Conservation (phyloP, 129 eudicot genomes). For the Smallanthus sonchifolius region DNA sequence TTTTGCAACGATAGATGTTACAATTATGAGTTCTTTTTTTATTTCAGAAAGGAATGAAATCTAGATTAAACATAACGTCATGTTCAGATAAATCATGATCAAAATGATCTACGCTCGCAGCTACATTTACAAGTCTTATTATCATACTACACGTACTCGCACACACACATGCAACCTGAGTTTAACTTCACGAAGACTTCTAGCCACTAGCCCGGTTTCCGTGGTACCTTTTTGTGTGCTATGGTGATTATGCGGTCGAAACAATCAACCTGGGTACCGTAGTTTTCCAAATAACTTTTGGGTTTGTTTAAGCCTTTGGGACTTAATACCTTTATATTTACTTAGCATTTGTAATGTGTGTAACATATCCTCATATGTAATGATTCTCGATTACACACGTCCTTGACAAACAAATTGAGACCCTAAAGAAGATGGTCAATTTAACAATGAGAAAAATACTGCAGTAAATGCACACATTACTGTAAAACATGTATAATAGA, state of each 20-base stretch:
- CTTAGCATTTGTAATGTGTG: neutral
- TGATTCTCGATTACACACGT: neutral
- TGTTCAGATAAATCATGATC: neutral
- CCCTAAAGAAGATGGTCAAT: neutral
- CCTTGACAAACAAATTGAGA: neutral
- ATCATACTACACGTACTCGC: too few species aligned
- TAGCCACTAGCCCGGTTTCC: neutral
- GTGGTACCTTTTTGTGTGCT: neutral
- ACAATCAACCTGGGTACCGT: too few species aligned
- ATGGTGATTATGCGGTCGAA: too few species aligned
- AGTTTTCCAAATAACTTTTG: neutral
- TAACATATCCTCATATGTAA: neutral
- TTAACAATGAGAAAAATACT: neutral
- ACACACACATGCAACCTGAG: neutral
- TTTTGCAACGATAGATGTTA: neutral
- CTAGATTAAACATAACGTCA: neutral
- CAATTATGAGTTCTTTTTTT: too few species aligned
- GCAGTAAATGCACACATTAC: neutral
- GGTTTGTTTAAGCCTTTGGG: neutral
- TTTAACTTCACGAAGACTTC: too few species aligned
- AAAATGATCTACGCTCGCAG: neutral
- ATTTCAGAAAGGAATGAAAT: neutral
- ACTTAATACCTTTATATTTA: too few species aligned
- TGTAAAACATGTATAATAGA: constrained; percentile 1
- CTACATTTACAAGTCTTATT: neutral